Base-by-base conservation (phyloP, 352 stramenopile species). In the Blastocystis sp. region DNA sequence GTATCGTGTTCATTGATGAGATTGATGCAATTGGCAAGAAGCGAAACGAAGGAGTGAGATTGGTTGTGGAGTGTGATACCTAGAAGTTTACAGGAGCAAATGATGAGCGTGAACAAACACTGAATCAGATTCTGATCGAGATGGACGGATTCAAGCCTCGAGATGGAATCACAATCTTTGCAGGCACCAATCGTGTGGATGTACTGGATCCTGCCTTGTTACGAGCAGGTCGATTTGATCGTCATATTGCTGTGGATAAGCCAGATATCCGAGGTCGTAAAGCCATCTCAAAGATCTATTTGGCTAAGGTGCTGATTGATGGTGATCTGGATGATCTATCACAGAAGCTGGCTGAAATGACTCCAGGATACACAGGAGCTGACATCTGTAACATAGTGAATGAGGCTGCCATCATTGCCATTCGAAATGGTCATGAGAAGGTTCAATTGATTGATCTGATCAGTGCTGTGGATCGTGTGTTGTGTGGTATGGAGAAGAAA, bases 1-100 rank as follows among this genome's bases (percentile, higher is more conserved):
- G 96, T 88, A 96, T 99, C 85, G 99, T 99, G 90, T 99, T 99
- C 89, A 98, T 99, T 89, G 96, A 99, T 91, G 96, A 98, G 91
- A 98, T 98, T 88, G 96, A 99, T 92, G 96, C 95, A 12, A 94
- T 99, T 63, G 92, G 92, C 58, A 81, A 78, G 43, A 71, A 69
- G 52, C 61, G 63, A 2, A 63, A 59, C 19, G 39, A 11, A 0
- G 66, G 63, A n/a, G 59, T 87, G 29, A n/a, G 6, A 3, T 21
- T 12, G 29, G 89, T 89, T 14, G 7, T 1, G 16, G 1, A 32
- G 3, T 4, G 43, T n/a, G 49, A 3, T 2, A 42, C 9, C 27
- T 74, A 74, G 63, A 19, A 32, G 12, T 83, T 66, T 16, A 67
- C 46, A 4, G 96, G 95, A 65, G 94, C 94, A 71, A 98, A 98